Base-by-base conservation (phyloP, 2,329 filamentous ascomycete species). In the Trichoderma afroharzianum region DNA sequence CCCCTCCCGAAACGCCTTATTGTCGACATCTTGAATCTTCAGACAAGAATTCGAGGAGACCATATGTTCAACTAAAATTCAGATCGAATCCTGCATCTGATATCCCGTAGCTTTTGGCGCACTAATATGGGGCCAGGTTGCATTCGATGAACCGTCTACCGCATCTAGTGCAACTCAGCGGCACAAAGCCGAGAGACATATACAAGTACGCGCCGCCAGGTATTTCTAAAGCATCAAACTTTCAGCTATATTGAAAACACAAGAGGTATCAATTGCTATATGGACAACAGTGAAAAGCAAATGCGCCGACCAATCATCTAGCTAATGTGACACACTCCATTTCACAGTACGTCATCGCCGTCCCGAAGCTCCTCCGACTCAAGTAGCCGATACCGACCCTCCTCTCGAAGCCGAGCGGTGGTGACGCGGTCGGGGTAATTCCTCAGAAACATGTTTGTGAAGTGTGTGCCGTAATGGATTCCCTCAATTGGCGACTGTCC, bases 391-490 rank as follows among this genome's bases (percentile, higher is more conserved):
- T 72, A 76, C 6, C 76, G 74, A 50, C 76, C 77, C 67, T 83
- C 82, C 3, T 74, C 50, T 24, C 63, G 11, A 43, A 84, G 75
- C 55, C 81, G 77, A 71, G 78, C 76, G 0, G 83, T 85, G 4
- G 84, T 86, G 53, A 83, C 78, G 9, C 84, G 79, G 62, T 85
- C 81, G 0, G 84, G 84, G 63, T 86, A 86, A 76, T 85, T 86
- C 18, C 84, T 79, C 77, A 86, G 77, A 71, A 82, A 85, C 84
- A 86, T 86, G 70, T 85, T 83, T 43, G 84, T 87, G 72, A 86
- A 86, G 74, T 86, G 84, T 1, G 81, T 85, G n/a, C 85, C 84
- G 73, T 86, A 86, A 74, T 86, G 83, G 7, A 86, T 82, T 4
- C 83, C 82, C n/a, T 82, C 79, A 6, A 72, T 62, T 2, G 76